phyloP scores from a whole-genome alignment of 768 basidiomycete genomes.

The Tylopilus cervinicoccineus region DNA sequence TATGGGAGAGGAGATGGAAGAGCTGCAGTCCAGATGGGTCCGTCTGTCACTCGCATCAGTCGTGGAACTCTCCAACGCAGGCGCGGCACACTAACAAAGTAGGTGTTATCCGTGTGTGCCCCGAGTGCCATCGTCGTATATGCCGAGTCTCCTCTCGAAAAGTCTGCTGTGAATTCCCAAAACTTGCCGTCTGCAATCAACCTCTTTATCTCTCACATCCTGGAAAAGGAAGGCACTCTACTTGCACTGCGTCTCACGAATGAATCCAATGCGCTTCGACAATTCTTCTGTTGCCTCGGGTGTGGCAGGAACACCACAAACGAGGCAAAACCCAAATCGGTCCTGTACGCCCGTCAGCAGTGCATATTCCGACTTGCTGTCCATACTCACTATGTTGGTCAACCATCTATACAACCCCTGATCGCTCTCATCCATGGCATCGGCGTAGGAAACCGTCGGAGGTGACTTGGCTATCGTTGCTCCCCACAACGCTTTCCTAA shows the following conservation, averaged over 20 bases:
- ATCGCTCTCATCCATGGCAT: constrained; percentile 65
- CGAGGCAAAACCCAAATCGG: constrained; percentile 84
- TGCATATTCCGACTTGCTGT: neutral
- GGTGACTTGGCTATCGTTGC: constrained; percentile 68
- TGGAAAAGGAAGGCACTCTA: constrained; percentile 1
- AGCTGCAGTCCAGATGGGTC: constrained; percentile 95
- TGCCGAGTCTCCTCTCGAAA: constrained; percentile 89
- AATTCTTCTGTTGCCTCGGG: constrained; percentile 83
- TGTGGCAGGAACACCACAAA: constrained; percentile 74
- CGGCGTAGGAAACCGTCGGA: constrained; percentile 68
- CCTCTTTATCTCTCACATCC: constrained; percentile 33
- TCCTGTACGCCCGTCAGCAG: constrained; percentile 46
- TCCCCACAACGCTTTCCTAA: constrained; percentile 76
- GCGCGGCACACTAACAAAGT: constrained; percentile 31
- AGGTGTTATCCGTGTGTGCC: constrained; percentile 79
- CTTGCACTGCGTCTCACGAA: constrained; percentile 79
- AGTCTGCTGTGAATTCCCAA: constrained; percentile 95
- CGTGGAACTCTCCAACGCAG: neutral
- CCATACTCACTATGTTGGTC: constrained; percentile 60
- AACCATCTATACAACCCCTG: constrained; percentile 78
- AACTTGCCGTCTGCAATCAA: constrained; percentile 75
- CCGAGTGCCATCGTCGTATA: constrained; percentile 86
- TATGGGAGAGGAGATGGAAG: constrained; percentile 88
- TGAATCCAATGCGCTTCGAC: constrained; percentile 73
- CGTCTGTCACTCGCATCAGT: constrained; percentile 46